Percentiles rank a stretch among this genome's conserved stretches.
phyloP scores from a whole-genome alignment of 2,329 filamentous ascomycete species.

The Tolypocladium cylindrosporum region DNA sequence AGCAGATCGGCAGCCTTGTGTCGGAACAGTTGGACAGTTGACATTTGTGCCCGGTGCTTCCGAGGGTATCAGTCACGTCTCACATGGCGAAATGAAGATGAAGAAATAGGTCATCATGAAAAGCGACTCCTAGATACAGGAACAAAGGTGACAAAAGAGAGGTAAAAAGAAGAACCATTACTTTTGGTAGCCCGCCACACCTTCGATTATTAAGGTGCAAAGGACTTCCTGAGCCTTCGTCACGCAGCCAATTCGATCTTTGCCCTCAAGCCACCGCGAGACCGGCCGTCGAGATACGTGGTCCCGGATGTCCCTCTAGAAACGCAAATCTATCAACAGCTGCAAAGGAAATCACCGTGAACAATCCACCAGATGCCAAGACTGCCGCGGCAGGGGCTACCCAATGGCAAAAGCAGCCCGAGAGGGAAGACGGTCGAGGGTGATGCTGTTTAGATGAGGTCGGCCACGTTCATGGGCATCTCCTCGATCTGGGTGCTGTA shows the following conservation, averaged over 20 bases:
- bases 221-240: conserved; percentile 27
- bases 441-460: conserved; percentile 52
- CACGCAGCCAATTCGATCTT: conserved; percentile 23
- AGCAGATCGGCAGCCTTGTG: no score
- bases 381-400: conserved; percentile 14
- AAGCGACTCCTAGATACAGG: conserved; percentile 27
- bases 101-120: conserved; percentile 18
- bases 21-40: no score
- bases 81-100: not conserved
- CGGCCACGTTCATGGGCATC: conserved; percentile 94
- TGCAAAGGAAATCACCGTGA: conserved; percentile 21
- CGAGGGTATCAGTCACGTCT: not conserved
- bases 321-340: conserved; percentile 30
- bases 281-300: conserved; percentile 12
- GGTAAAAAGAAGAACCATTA: conserved; percentile 27
- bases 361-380: conserved; percentile 17
- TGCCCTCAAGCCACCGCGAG: conserved; percentile 19
- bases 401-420: conserved; percentile 10
- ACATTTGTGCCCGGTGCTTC: no score
- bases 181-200: conserved; percentile 31
- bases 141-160: conserved; percentile 19
- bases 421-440: conserved; percentile 12
- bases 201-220: conserved; percentile 26
- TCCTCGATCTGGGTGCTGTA: conserved; percentile 99
- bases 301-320: conserved; percentile 23